Evolutionary conservation across 1,139 yeast genomes (phyloP).

Genomic region (Kodamaea alishanica): DNA sequence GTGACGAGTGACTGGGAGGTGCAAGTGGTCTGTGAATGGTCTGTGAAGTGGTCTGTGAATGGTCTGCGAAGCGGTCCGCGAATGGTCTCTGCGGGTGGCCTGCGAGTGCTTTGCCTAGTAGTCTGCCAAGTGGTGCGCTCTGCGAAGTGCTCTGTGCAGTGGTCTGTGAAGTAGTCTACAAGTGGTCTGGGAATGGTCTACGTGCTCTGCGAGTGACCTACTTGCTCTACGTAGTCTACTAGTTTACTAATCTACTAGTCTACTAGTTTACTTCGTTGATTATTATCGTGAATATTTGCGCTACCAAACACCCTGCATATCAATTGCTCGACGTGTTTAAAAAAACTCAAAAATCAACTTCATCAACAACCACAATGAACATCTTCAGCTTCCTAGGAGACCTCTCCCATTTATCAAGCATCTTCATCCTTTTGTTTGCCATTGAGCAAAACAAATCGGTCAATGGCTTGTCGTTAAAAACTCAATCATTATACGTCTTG

Average conservation of each 20-base stretch:
- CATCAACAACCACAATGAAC: conserved; percentile 30
- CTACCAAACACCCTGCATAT: neutral
- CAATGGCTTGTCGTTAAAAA: conserved; percentile 83
- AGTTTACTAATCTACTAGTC: neutral
- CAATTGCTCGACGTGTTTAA: neutral
- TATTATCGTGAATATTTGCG: neutral
- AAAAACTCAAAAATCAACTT: neutral
- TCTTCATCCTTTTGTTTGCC: conserved; percentile 68
- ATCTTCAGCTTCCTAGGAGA: conserved; percentile 67
- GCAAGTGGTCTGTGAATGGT: no score
- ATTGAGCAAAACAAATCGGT: conserved; percentile 65
- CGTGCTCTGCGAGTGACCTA: no score
- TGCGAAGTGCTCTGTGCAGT: no score
- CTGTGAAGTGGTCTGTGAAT: no score
- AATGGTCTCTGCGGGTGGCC: no score
- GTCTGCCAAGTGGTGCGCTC: no score
- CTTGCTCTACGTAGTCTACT: no score
- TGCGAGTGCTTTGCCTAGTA: no score
- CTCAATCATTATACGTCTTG: conserved; percentile 73
- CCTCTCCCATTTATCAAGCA: conserved; percentile 77
- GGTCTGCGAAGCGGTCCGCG: no score
- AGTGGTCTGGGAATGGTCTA: no score
- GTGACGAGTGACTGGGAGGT: no score
- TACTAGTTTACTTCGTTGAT: neutral
- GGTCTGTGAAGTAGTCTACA: no score